These are phyloP conservation scores for Fistulifera solaris DNA, from an alignment of 108 stramenopile genomes.

Conservation along the genomic window DNA sequence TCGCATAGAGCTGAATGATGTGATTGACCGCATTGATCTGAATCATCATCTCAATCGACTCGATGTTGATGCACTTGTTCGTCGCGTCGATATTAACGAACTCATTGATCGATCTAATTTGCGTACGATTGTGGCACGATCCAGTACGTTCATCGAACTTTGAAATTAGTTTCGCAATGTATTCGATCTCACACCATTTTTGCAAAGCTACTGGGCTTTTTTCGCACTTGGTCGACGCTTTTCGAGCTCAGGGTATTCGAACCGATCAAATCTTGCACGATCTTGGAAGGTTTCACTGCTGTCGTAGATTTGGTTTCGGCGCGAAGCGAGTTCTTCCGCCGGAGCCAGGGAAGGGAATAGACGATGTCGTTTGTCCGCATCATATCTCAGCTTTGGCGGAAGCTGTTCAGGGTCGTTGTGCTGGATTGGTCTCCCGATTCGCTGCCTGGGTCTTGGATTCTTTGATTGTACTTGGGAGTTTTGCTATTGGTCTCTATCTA, in stretches of 20 bases:
- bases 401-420: constrained; percentile 5
- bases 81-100: neutral
- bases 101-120: constrained; percentile 8
- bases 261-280: neutral
- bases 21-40: neutral
- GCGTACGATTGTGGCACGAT: neutral
- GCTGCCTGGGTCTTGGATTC: constrained; percentile 1
- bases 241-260: neutral
- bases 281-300: neutral
- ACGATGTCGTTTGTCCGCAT: neutral
- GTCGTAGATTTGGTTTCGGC: neutral
- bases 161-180: too few relatives aligned
- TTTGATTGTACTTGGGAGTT: neutral
- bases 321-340: neutral
- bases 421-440: neutral
- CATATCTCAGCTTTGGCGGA: neutral
- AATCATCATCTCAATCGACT: neutral
- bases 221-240: neutral
- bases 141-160: neutral
- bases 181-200: neutral
- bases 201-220: neutral
- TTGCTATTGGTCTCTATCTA: neutral
- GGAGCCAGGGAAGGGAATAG: neutral
- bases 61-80: neutral
- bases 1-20: neutral